Base-by-base conservation (phyloP, 495 filamentous ascomycete species). In the Penicillium pulvis region DNA sequence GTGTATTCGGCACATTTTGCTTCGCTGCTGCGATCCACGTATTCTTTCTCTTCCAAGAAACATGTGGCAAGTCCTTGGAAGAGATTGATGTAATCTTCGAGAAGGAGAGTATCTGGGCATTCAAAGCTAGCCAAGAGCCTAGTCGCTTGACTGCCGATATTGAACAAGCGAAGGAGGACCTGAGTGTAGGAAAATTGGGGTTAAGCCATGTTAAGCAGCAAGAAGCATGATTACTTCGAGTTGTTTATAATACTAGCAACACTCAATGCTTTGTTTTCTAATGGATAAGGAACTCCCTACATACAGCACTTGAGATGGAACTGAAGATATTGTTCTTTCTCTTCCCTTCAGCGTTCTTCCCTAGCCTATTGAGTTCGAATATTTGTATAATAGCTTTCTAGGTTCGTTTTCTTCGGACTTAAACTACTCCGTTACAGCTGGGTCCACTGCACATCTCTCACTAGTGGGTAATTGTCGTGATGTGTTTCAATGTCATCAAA, bases 11-110 rank as follows among this genome's bases (percentile, higher is more conserved):
- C n/a, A 63, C 57, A 0, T 56, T 58, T 19, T 66, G 63, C 85
- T 81, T 11, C 84, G 87, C 65, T 78, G 86, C 68, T 81, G 87
- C 64, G 84, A 84, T 68, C 81, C 86, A 42, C 77, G 81, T 87
- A 43, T 87, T 84, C 61, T 82, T 85, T 71, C 80, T 87, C 69
- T 87, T 83, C 62, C 85, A 85, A 1, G 85, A 88, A 67, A 88
- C 86, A 3, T 81, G 80, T 12, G 83, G 81, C 56, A 82, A 85
- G 35, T 81, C 80, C 1, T 72, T 89, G 23, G 86, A 89, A 62
- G 86, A 89, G 65, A 83, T 88, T 73, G 86, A 89, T 61, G 70
- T 71, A 48, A 83, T 89, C 51, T 90, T 90, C 73, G 51, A 66
- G 6, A 57, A 59, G 16, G 43, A 65, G 30, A 65, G 50, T n/a